phyloP scores from a whole-genome alignment of 139 green algal genomes.

The Yamagishiella unicocca region DNA sequence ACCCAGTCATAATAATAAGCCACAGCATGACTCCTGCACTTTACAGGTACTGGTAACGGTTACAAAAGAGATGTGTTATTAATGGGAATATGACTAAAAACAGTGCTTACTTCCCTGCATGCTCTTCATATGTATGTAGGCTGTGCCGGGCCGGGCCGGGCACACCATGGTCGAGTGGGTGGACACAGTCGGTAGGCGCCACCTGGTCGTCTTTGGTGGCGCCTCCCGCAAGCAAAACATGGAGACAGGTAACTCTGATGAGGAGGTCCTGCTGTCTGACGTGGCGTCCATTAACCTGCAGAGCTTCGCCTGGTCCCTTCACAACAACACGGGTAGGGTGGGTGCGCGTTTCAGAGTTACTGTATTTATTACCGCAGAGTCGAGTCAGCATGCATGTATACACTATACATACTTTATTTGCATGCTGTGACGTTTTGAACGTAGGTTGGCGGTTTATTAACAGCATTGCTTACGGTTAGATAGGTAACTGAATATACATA shows the following conservation, averaged over 20 bases:
- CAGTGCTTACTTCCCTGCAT: background rate
- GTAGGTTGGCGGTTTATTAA: background rate
- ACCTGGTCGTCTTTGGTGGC: slow-evolving; percentile 31
- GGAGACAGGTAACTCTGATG: background rate
- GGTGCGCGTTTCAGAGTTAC: too few species aligned
- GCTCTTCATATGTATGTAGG: background rate
- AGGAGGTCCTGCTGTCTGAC: background rate
- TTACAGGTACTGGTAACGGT: too few species aligned
- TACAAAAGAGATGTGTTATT: too few species aligned
- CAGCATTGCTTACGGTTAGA: background rate
- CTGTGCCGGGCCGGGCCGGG: background rate
- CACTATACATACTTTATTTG: too few species aligned
- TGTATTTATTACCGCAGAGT: background rate
- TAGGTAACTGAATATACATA: background rate
- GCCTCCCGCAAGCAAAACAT: background rate
- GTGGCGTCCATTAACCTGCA: slow-evolving; percentile 20
- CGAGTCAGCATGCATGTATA: too few species aligned
- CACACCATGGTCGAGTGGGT: slow-evolving; percentile 25
- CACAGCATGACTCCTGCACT: too few species aligned
- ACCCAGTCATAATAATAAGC: background rate
- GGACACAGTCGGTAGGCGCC: background rate
- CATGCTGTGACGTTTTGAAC: background rate
- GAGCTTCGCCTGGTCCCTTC: background rate
- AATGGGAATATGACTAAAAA: too few species aligned
- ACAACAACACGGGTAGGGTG: slow-evolving; percentile 27